A percentile compares a stretch with the other conserved stretches of the same genome.
Conservation (phyloP, 306 rosid genomes). For the Medicago ruthenica region DNA sequence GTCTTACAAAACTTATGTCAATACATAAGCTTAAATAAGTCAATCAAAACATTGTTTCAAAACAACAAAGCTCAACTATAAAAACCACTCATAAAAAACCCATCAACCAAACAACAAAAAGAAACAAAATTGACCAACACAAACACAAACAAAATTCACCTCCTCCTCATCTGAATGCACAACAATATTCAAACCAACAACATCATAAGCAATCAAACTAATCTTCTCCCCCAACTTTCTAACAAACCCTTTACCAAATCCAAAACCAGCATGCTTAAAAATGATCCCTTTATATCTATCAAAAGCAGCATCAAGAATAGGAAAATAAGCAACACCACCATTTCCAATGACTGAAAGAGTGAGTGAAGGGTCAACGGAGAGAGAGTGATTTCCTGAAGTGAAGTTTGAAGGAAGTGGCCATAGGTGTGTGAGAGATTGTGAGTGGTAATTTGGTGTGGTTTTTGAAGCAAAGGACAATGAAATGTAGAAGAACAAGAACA, state of each 20-base stretch:
- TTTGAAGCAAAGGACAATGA: constrained; percentile 37
- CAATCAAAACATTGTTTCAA: too few species aligned
- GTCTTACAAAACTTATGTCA: too few species aligned
- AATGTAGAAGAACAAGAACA: constrained; percentile 40
- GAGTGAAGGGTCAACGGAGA: constrained; percentile 79
- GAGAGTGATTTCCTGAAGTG: constrained; percentile 62
- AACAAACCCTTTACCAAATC: constrained; percentile 40
- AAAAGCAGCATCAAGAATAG: constrained; percentile 62
- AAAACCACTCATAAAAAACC: not conserved
- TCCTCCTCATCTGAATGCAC: constrained; percentile 65
- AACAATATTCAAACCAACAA: constrained; percentile 57
- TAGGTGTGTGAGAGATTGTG: constrained; percentile 59
- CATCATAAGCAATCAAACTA: constrained; percentile 45
- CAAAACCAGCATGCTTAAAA: constrained; percentile 56
- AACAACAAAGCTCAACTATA: not conserved
- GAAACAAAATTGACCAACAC: not conserved
- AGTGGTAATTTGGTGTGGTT: not conserved
- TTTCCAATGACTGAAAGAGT: constrained; percentile 55
- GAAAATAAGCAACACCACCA: constrained; percentile 52
- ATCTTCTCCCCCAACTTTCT: constrained; percentile 48
- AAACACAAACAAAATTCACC: constrained; percentile 43
- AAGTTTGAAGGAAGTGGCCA: constrained; percentile 87
- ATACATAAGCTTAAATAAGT: too few species aligned
- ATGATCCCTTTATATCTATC: constrained; percentile 73
- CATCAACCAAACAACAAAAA: constrained; percentile 1